phyloP scores from a whole-genome alignment of 163 green algal genomes.

The Prototheca cutis region DNA sequence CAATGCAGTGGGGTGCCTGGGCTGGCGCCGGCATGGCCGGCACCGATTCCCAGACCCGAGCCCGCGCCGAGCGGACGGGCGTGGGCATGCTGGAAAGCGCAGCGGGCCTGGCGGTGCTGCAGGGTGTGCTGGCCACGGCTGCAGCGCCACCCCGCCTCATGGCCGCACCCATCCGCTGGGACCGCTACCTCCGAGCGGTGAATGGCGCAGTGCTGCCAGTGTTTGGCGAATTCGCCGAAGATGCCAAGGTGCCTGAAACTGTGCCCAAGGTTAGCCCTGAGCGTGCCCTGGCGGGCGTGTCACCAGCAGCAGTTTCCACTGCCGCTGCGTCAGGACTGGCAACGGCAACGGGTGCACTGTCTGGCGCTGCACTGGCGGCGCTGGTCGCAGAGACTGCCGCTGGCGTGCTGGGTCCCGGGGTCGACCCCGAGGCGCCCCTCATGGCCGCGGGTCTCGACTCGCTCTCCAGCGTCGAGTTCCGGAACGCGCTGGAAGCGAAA shows the following conservation, averaged over 20 bases:
- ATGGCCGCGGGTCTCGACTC: conserved; percentile 66
- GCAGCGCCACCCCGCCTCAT: background rate
- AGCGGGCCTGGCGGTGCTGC: conserved; percentile 25
- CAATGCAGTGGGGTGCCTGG: conserved; percentile 80
- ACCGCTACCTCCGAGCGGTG: conserved; percentile 11
- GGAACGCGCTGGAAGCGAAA: conserved; percentile 46
- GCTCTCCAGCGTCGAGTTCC: conserved; percentile 51
- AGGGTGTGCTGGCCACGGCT: conserved; percentile 4
- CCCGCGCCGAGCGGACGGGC: conserved; percentile 29
- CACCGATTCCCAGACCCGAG: conserved; percentile 17
- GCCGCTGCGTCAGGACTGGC: too few relatives aligned
- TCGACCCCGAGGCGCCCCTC: conserved; percentile 30
- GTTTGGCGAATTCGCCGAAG: conserved; percentile 18
- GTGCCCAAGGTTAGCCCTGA: too few relatives aligned
- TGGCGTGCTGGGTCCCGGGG: conserved; percentile 7
- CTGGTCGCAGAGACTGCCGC: conserved; percentile 2
- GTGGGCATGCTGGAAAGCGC: conserved; percentile 19
- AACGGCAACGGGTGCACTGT: too few relatives aligned
- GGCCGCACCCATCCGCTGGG: conserved; percentile 21
- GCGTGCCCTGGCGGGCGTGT: too few relatives aligned
- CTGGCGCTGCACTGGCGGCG: background rate
- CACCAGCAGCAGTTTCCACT: too few relatives aligned
- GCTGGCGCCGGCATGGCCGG: conserved; percentile 72
- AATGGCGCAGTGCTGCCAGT: conserved; percentile 2
- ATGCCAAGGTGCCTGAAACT: too few relatives aligned